Conservation (phyloP, 768 basidiomycete species). For the Mycena vitilis region DNA sequence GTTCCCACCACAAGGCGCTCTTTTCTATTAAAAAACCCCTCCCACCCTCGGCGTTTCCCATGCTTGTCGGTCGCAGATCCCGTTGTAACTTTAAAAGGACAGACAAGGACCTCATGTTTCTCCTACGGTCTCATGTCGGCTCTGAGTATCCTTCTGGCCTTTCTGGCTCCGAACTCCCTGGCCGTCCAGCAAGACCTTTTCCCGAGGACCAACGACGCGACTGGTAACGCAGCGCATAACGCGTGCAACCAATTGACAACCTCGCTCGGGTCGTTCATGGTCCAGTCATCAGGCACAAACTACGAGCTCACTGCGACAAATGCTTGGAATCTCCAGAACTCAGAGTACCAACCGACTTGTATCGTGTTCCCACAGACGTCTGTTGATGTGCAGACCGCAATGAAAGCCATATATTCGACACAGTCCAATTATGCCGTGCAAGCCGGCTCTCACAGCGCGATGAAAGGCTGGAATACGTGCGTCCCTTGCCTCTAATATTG, state of each 20-base stretch:
- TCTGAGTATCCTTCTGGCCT: not conserved
- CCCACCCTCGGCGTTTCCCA: too few species aligned
- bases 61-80: too few species aligned
- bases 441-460: slow-evolving; percentile 55
- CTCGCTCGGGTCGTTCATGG: slow-evolving; percentile 18
- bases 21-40: too few species aligned
- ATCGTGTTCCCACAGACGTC: slow-evolving; percentile 48
- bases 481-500: slow-evolving; percentile 22
- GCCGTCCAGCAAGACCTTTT: slow-evolving; percentile 2
- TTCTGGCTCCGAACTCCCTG: not conserved
- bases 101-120: too few species aligned
- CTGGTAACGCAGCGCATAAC: slow-evolving; percentile 10
- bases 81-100: too few species aligned
- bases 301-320: not conserved
- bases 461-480: slow-evolving; percentile 59
- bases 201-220: slow-evolving; percentile 1
- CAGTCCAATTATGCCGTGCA: slow-evolving; percentile 55
- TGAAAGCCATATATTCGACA: slow-evolving; percentile 49
- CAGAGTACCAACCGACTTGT: slow-evolving; percentile 46
- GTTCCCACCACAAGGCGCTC: too few species aligned
- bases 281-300: slow-evolving; percentile 19
- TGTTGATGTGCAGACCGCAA: slow-evolving; percentile 49
- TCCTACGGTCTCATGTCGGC: too few species aligned
- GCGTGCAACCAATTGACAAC: slow-evolving; percentile 21
- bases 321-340: slow-evolving; percentile 51